A percentile compares a stretch with the other conserved stretches of the same genome.
Conservation (phyloP, 441 rosid genomes). For the Daphne laureola region DNA sequence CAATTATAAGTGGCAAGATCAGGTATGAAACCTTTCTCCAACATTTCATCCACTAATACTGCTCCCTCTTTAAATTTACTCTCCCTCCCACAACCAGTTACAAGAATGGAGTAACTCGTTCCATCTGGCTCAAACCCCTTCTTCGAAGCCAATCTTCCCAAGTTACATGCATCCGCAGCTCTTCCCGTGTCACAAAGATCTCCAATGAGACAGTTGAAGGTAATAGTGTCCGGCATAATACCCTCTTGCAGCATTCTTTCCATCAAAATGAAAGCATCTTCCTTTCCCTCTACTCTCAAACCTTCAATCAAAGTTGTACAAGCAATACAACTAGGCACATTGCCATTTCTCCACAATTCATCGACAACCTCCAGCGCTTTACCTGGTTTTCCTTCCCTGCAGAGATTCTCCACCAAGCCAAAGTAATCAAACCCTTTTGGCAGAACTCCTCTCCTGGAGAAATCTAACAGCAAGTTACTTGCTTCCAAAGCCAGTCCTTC, state of each 20-base stretch:
- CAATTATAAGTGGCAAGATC: conserved; percentile 64
- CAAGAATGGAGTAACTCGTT: conserved; percentile 44
- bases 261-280: conserved; percentile 44
- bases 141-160: conserved; percentile 54
- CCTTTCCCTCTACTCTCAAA: conserved; percentile 41
- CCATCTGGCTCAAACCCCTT: conserved; percentile 59
- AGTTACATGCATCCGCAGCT: conserved; percentile 45
- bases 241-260: conserved; percentile 55
- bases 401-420: conserved; percentile 48
- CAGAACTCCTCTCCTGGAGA: conserved; percentile 43
- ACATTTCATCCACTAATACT: conserved; percentile 68
- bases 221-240: conserved; percentile 56
- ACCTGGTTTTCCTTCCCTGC: conserved; percentile 30
- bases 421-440: conserved; percentile 50
- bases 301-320: conserved; percentile 76
- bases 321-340: conserved; percentile 52
- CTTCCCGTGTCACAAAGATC: conserved; percentile 61
- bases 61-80: conserved; percentile 55
- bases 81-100: conserved; percentile 49
- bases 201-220: conserved; percentile 64
- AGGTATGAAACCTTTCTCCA: conserved; percentile 66
- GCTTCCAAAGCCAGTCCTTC: conserved; percentile 40
- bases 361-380: conserved; percentile 50
- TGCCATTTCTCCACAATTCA: conserved; percentile 55
- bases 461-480: conserved; percentile 51